phyloP scores from a whole-genome alignment of 495 filamentous ascomycete species.

The Penicillium odoratum region DNA sequence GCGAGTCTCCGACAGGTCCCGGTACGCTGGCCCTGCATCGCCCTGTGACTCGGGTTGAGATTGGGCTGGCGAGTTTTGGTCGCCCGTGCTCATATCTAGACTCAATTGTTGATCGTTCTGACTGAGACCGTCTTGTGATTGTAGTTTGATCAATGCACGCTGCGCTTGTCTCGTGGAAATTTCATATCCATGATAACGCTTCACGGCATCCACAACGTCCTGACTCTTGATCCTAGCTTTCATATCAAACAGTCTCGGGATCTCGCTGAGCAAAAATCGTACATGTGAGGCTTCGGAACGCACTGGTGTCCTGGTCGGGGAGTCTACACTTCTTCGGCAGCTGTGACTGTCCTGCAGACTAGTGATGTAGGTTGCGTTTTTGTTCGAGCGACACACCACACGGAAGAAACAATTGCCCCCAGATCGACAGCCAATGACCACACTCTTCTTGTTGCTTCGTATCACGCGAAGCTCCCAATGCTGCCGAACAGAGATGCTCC shows the following conservation, averaged over 20 bases:
- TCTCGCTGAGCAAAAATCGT: constrained; percentile 44
- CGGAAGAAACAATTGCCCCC: constrained; percentile 46
- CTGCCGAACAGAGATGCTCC: constrained; percentile 47
- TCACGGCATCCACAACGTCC: constrained; percentile 46
- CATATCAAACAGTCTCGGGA: constrained; percentile 50
- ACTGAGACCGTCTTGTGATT: constrained; percentile 31
- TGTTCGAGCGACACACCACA: constrained; percentile 49
- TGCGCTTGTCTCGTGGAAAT: constrained; percentile 50
- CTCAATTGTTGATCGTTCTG: constrained; percentile 23
- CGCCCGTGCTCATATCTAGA: constrained; percentile 24
- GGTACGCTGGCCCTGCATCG: constrained; percentile 23
- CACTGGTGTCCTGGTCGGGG: constrained; percentile 38
- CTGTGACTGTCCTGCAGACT: constrained; percentile 48
- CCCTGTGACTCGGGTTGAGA: constrained; percentile 24
- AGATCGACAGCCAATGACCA: constrained; percentile 47
- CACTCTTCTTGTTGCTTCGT: constrained; percentile 50
- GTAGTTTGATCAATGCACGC: constrained; percentile 43
- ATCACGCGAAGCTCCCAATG: constrained; percentile 50
- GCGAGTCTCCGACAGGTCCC: constrained; percentile 33
- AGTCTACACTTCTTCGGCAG: constrained; percentile 37
- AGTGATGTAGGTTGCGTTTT: constrained; percentile 49
- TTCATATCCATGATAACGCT: constrained; percentile 49
- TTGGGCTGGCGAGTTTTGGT: constrained; percentile 24
- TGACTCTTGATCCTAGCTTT: constrained; percentile 39
- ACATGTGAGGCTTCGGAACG: constrained; percentile 52